Base-by-base conservation (phyloP, 345 rosid species). In the Viola odorata region DNA sequence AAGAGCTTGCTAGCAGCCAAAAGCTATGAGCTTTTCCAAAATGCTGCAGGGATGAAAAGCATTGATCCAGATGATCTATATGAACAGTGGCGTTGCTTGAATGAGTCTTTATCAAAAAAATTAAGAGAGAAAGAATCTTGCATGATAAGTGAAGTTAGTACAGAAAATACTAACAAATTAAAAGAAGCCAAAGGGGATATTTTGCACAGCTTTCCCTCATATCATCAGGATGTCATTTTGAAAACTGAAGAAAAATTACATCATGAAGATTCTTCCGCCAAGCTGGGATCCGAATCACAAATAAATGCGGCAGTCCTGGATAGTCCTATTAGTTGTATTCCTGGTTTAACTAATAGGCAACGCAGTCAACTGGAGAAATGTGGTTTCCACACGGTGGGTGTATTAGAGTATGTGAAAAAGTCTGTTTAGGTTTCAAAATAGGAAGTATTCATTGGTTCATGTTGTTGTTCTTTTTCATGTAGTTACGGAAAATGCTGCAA, bases 341-440 rank as follows among this genome's bases (percentile, higher is more conserved):
- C 86, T 57, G 89, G 88, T 59, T 67, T 94, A 75, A 85, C 81
- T 66, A 85, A 77, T 78, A 83, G 88, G 77, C 89, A 78, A 38
- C 61, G 61, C 62, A 50, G 44, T 66, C 86, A 79, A 75, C 71
- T 94, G 48, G 92, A 90, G 58, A 84, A 77, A 32, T 81, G 78
- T 61, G 97, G 96, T 59, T 88, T 94, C 78, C 84, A 86, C 75
- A 88, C 96, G 80, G 96, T 94, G 69, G 50, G 87, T 45, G 45
- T 60, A 72, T 58, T 14, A 49, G 44, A 52, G 57, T 61, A 60
- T 62, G 13, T 55, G 37, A 50, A 32, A 32, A 61, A 39, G 17
- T n/a, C 41, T 53, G 49, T 59, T 59, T 53, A 45, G 53, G 10
- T 53, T 45, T 15, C 60, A 54, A 53, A 51, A 12, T 14, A 40